A percentile compares a stretch with the other conserved stretches of the same genome.
These are phyloP conservation scores for Sideroxylon spinosum DNA, from an alignment of 179 eudicot species.

Conservation along the genomic window DNA sequence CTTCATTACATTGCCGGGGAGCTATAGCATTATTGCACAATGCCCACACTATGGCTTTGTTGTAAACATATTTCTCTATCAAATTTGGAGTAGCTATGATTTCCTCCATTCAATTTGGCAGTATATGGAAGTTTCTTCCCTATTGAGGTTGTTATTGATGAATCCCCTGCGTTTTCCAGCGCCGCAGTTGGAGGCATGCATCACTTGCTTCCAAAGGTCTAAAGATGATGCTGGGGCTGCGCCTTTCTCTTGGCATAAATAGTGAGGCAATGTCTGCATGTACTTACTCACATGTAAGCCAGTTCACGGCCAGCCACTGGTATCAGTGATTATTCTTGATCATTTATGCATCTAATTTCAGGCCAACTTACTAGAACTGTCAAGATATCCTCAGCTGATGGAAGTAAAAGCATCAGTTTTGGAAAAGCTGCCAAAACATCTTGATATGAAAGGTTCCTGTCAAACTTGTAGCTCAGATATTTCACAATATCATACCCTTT, in stretches of 20 bases:
- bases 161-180: conserved; percentile 31
- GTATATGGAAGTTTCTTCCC: conserved; percentile 10
- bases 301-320: conserved; percentile 13
- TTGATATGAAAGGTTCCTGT: conserved; percentile 8
- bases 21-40: background rate
- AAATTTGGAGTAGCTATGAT: background rate
- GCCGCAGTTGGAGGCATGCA: conserved; percentile 27
- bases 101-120: conserved; percentile 14
- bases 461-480: background rate
- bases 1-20: conserved; percentile 4
- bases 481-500: background rate
- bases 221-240: conserved; percentile 25
- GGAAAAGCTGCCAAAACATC: background rate
- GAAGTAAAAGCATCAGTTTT: background rate
- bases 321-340: background rate
- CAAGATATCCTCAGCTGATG: conserved; percentile 8
- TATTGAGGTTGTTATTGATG: conserved; percentile 21
- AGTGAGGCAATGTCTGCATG: conserved; percentile 15
- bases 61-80: background rate
- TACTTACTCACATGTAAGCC: conserved; percentile 12
- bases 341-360: background rate
- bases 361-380: background rate
- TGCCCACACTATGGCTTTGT: background rate
- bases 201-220: conserved; percentile 32
- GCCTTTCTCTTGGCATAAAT: conserved; percentile 20